Conservation (phyloP, 1,139 yeast species). For the Pichia sp. region DNA sequence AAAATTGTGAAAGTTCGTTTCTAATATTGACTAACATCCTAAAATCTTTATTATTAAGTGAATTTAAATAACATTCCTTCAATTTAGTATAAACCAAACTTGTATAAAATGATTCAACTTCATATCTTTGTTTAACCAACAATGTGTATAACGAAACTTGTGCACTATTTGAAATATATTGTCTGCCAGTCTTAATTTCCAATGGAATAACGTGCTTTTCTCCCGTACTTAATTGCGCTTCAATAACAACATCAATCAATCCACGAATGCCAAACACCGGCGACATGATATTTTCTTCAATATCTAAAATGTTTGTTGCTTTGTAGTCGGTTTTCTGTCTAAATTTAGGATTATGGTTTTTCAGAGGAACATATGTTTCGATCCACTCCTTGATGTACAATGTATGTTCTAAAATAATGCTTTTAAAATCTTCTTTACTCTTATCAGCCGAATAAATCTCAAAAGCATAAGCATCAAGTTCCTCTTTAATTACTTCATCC, state of each 20-base stretch:
- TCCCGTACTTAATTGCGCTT: constrained; percentile 40
- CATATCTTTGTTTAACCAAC: constrained; percentile 73
- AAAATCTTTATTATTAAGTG: constrained; percentile 50
- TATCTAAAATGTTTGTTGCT: constrained; percentile 62
- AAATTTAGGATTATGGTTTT: constrained; percentile 11
- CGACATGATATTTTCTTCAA: constrained; percentile 90
- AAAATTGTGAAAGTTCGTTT: constrained; percentile 57
- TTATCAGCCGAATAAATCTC: constrained; percentile 55
- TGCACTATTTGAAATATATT: constrained; percentile 67
- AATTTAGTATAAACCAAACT: constrained; percentile 70
- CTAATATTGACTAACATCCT: constrained; percentile 61
- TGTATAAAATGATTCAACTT: constrained; percentile 56
- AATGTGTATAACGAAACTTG: constrained; percentile 85
- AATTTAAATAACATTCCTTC: constrained; percentile 36
- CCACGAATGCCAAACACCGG: constrained; percentile 92
- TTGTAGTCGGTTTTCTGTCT: constrained; percentile 37
- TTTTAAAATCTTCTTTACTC: constrained; percentile 40
- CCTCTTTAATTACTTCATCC: constrained; percentile 37
- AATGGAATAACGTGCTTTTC: constrained; percentile 61
- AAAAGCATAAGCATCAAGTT: constrained; percentile 40
- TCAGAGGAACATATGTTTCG: constrained; percentile 33
- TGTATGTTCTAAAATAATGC: constrained; percentile 45
- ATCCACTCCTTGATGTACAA: constrained; percentile 65
- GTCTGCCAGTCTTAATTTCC: constrained; percentile 83
- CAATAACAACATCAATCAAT: constrained; percentile 79